Percentiles rank a stretch among this genome's conserved stretches.
Evolutionary conservation across 2,329 filamentous ascomycete genomes (phyloP).

Genomic region (Chaetomium globosum): DNA sequence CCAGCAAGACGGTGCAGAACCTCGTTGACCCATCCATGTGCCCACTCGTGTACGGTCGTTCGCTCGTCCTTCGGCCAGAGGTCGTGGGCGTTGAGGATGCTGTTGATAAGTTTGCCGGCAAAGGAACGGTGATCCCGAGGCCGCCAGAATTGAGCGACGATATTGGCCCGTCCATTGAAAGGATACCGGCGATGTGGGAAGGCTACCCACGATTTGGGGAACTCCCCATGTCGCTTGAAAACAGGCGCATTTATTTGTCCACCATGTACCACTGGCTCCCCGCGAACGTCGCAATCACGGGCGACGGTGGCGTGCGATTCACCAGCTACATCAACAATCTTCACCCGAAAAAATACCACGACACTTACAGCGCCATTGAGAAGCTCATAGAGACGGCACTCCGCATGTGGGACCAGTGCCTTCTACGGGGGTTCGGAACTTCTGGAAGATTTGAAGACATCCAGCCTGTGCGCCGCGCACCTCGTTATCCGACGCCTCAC

Average conservation of each 20-base stretch:
- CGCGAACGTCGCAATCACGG: conserved; percentile 42
- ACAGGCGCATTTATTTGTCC: conserved; percentile 33
- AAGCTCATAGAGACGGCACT: conserved; percentile 43
- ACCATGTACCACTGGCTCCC: conserved; percentile 43
- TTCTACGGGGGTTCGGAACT: background rate
- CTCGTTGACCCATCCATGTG: conserved; percentile 63
- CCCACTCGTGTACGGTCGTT: conserved; percentile 52
- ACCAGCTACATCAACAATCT: conserved; percentile 52
- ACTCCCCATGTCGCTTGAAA: no score
- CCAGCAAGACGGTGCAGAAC: conserved; percentile 56
- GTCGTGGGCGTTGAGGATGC: conserved; percentile 38
- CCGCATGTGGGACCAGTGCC: conserved; percentile 46
- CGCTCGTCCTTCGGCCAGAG: conserved; percentile 41
- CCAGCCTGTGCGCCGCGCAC: conserved; percentile 1
- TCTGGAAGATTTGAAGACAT: background rate
- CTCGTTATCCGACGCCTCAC: background rate
- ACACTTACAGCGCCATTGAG: conserved; percentile 44
- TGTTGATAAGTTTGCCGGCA: conserved; percentile 36
- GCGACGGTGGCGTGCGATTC: conserved; percentile 40
- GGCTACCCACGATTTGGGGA: no score
- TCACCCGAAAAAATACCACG: conserved; percentile 42
- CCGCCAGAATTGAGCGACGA: background rate
- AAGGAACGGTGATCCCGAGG: conserved; percentile 33
- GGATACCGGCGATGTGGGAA: no score
- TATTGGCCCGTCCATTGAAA: background rate